phyloP scores from a whole-genome alignment of 169 alveolate species.

The Miamiensis avidus region DNA sequence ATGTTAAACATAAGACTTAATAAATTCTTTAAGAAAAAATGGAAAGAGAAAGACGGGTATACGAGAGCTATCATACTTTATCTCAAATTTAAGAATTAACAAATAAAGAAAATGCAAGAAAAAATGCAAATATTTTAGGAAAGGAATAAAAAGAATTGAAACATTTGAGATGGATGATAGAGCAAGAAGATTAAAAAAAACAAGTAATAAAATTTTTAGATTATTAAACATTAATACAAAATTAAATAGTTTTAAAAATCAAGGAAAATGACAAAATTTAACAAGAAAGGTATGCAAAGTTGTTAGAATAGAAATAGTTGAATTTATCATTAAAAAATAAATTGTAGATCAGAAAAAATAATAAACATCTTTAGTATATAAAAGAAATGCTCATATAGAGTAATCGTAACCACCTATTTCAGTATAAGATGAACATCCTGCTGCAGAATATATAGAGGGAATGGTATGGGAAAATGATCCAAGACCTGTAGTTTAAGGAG shows the following conservation, averaged over 20 bases:
- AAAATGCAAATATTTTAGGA: not conserved
- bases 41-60: not conserved
- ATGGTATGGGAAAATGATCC: not conserved
- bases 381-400: too few species aligned
- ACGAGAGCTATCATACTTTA: not conserved
- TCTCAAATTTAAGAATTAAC: not conserved
- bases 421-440: not conserved
- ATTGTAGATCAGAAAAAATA: too few species aligned
- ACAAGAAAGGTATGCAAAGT: not conserved
- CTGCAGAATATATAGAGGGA: not conserved
- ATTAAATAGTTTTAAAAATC: too few species aligned
- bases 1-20: not conserved
- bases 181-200: not conserved
- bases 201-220: too few species aligned
- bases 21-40: not conserved
- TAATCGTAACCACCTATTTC: not conserved
- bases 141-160: not conserved
- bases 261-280: not conserved
- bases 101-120: not conserved
- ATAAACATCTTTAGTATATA: not conserved
- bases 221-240: too few species aligned
- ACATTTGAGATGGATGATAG: not conserved
- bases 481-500: not conserved
- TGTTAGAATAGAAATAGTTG: not conserved
- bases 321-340: too few species aligned